Evolutionary conservation across 805 yeast genomes (phyloP).

Genomic region (Wickerhamomyces rabaulensis): DNA sequence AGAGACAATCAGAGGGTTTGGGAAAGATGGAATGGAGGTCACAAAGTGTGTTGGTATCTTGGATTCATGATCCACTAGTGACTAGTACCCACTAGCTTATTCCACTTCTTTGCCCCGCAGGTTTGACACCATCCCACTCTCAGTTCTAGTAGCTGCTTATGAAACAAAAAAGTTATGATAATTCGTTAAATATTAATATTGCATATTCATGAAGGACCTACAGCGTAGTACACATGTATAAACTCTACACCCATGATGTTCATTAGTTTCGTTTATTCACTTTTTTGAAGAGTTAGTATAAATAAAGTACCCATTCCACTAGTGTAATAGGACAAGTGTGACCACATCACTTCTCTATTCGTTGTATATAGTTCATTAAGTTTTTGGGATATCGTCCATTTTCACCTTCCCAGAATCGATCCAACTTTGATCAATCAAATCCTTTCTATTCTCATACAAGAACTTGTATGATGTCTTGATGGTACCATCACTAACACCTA

Average conservation of each 20-base stretch:
- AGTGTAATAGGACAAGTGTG: no score
- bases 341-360: background rate
- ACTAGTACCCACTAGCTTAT: no score
- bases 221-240: no score
- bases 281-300: background rate
- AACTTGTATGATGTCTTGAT: constrained; percentile 87
- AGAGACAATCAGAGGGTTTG: constrained; percentile 14
- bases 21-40: constrained; percentile 10
- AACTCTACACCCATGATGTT: no score
- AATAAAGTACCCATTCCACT: no score
- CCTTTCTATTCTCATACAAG: constrained; percentile 66
- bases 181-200: no score
- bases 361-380: background rate
- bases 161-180: no score
- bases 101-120: no score
- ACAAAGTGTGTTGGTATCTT: constrained; percentile 18
- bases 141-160: no score
- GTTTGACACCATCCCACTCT: no score
- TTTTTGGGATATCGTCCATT: constrained; percentile 32
- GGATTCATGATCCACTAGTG: no score
- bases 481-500: constrained; percentile 97
- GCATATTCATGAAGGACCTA: no score
- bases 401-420: constrained; percentile 59
- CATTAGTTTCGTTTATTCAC: background rate
- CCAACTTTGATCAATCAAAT: constrained; percentile 76